Evolutionary conservation across 331 rosid genomes (phyloP), one percentile per base, ranked within the genome.

Genomic region (Pyracantha coccinea): DNA sequence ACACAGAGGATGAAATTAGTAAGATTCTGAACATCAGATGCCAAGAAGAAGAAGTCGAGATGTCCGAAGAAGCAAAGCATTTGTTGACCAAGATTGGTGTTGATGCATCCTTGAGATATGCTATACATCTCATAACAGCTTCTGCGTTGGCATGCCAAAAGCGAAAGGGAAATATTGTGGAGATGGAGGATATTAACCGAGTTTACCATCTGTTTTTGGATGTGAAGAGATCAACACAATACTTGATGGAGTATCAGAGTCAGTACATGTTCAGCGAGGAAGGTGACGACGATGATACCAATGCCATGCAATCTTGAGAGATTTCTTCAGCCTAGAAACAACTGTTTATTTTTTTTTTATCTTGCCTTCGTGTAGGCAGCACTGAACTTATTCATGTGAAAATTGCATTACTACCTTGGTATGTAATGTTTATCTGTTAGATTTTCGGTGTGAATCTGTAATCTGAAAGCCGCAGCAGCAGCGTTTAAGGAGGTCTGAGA

Each of bases 31-130:
- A 92, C 50, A 95, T 95, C 82, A 92, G 97, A 76, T 85, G 86
- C 84, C 92, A 90, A 74, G 99, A 95, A 86, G 99, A 95, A 85
- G 99, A 95, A n/a, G 92, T 92, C 58, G 98, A 95, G 71, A 92
- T 92, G 99, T 82, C 91, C 16, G 98, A 95, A 69, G 92, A 86
- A 50, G 99, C 98, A 32, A 92, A 85, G 85, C 78, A 70, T 35
- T 80, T 95, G 79, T 75, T 95, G 85, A 95, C 99, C 69, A 95
- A 91, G 80, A 95, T 92, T 75, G 99, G 97, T 10, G 93, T 85
- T 11, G 98, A 95, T 78, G 86, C 99, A 74, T 92, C 99, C 9
- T 80, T 95, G 78, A 88, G 99, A 78, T 95, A 95, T 83, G 96
- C 99, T 32, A 95, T 95, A 67, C 95, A 95, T 86, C 91, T 95